Percentiles rank a stretch among this genome's conserved stretches.
phyloP scores from a whole-genome alignment of 2,329 filamentous ascomycete genomes.

The Sporothrix phasma region DNA sequence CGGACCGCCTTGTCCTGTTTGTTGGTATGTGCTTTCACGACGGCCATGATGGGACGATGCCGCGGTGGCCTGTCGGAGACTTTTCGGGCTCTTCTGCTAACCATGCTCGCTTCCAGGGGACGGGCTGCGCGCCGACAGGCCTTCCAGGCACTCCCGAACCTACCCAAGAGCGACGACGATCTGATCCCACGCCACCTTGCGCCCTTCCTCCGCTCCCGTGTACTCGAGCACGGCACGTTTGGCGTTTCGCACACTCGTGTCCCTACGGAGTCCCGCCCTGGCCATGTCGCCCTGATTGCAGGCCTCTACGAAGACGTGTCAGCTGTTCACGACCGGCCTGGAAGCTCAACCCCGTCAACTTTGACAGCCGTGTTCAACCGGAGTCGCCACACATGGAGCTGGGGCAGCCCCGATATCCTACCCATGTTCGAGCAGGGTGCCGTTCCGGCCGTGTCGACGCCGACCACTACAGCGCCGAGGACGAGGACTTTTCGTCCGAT shows the following conservation, averaged over 20 bases:
- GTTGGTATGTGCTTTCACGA: constrained; percentile 53
- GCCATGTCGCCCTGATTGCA: constrained; percentile 93
- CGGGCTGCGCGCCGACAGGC: constrained; percentile 91
- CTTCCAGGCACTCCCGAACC: constrained; percentile 86
- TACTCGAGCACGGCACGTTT: constrained; percentile 85
- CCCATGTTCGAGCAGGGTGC: constrained; percentile 97
- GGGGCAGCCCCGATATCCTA: constrained; percentile 95
- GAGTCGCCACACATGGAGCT: constrained; percentile 95
- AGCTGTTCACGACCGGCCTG: constrained; percentile 91
- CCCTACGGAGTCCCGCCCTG: constrained; percentile 89
- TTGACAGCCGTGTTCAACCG: constrained; percentile 98
- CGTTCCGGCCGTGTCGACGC: constrained; percentile 74
- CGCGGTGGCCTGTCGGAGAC: background rate
- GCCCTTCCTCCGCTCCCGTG: constrained; percentile 80
- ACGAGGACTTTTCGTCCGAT: constrained; percentile 82
- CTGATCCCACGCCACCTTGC: constrained; percentile 70
- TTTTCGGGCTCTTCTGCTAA: background rate
- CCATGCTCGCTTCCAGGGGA: constrained; percentile 47
- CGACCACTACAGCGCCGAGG: constrained; percentile 72
- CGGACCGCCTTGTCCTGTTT: constrained; percentile 82
- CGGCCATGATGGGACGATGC: too few species aligned
- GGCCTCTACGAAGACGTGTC: constrained; percentile 97
- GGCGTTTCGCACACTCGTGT: constrained; percentile 95
- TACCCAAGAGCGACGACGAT: constrained; percentile 57
- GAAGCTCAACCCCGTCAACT: constrained; percentile 97